Conservation (phyloP, 176 grass and related monocot species). For the Chrysopogon serrulatus region DNA sequence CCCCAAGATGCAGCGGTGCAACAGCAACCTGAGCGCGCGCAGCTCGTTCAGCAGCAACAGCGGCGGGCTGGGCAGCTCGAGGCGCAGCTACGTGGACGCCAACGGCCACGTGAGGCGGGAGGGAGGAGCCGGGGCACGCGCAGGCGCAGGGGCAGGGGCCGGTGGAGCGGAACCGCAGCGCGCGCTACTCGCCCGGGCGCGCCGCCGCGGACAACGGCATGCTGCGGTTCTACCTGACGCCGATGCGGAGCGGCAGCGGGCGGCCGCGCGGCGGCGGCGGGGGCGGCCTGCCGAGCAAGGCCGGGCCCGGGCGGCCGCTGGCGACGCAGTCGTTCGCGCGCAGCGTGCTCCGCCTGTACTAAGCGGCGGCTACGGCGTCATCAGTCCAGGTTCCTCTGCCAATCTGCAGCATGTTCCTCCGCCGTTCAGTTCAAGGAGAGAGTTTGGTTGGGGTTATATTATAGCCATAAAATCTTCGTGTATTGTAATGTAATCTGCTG, state of each 20-base stretch:
- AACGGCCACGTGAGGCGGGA: slow-evolving; percentile 21
- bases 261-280: slow-evolving; percentile 29
- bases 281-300: slow-evolving; percentile 52
- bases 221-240: slow-evolving; percentile 95
- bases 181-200: slow-evolving; percentile 70
- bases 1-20: slow-evolving; percentile 78
- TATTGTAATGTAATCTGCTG: slow-evolving; percentile 30
- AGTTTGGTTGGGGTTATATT: not conserved
- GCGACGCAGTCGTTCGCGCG: slow-evolving; percentile 70
- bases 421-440: not conserved
- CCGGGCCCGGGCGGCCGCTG: slow-evolving; percentile 51
- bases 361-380: not conserved
- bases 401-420: not conserved
- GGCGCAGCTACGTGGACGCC: slow-evolving; percentile 50
- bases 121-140: slow-evolving; percentile 37
- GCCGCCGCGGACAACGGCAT: slow-evolving; percentile 67
- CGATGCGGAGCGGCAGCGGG: slow-evolving; percentile 59
- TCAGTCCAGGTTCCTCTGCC: not conserved
- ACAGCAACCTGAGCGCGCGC: slow-evolving; percentile 71
- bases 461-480: slow-evolving; percentile 32
- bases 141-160: not conserved
- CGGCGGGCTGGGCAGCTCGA: slow-evolving; percentile 61
- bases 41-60: slow-evolving; percentile 92
- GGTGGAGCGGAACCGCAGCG: slow-evolving; percentile 82
- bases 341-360: slow-evolving; percentile 82